Base-by-base conservation (phyloP, 148 eudicot species). In the Rhododendron griersonianum region DNA sequence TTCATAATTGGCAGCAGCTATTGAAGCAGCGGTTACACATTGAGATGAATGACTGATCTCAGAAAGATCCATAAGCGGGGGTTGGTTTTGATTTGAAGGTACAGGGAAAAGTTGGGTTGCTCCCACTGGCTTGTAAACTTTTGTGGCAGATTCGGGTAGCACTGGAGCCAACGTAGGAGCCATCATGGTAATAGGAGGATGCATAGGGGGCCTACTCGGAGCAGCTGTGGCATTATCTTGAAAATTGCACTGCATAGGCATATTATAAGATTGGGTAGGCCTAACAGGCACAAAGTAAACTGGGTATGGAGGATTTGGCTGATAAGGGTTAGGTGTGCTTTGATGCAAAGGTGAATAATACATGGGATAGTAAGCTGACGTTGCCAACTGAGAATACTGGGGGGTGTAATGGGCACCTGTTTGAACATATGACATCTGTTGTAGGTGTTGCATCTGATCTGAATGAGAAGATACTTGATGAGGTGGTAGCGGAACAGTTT, bases 231-330 rank as follows among this genome's bases (percentile, higher is more conserved):
- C 75, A 63, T 84, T 81, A 51, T 87, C 84, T 16, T 86, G 83
- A 51, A 92, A 11, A 81, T 88, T 86, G 57, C 77, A 74, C n/a
- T 87, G 91, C 83, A 89, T 83, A 19, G 94, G 51, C 86, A 87
- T 85, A 65, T 91, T 91, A 83, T 88, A 91, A 61, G 91, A 84
- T 39, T 85, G 98, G 69, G 91, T 78, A 37, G 93, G 94, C 78
- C 92, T 89, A 5, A 93, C 80, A n/a, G 95, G 95, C 90, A 93
- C 71, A 80, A 94, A 89, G 83, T 94, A 96, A 79, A 92, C 81
- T 5, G 92, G 95, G 65, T 90, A 92, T 11, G 95, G 93, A 48
- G 92, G 95, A 82, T 90, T 94, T 16, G 92, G 82, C 81, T 85
- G 93, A 86, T 92, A 93, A 78, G 89, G 90, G 44, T 57, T 87